Base-by-base conservation (phyloP, 441 rosid genomes). In the Macaranga tanarius region DNA sequence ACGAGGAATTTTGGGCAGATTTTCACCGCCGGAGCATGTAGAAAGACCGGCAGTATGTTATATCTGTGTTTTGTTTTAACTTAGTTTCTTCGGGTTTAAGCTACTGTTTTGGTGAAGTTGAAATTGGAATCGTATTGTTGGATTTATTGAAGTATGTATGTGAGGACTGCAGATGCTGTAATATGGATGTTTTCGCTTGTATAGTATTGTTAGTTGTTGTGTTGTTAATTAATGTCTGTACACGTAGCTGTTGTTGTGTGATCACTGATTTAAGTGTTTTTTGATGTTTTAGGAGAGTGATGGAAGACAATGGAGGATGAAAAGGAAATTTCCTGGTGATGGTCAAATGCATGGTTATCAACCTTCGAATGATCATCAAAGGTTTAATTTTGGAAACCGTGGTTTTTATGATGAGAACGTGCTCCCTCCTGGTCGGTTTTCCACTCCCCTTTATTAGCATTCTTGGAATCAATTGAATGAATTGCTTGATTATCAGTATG, bases 301-400 rank as follows among this genome's bases (percentile, higher is more conserved):
- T 31, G 13, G 71, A 67, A 67, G 71, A 54, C 61, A 34, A 38
- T 54, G 71, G 61, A 54, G 50, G 28, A 31, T 13, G 25, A 59
- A 59, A 70, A 70, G 64, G 56, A 59, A 70, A 70, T 58, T 70
- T 45, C 66, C 56, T 31, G 59, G 71, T n/a, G 61, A 67, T 25
- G 71, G 12, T 66, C 57, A 47, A 66, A 23, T 48, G 69, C 56
- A 9, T 65, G 25, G 54, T 28, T 28, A 59, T 52, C 42, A 45
- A n/a, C n/a, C 71, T 51, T n/a, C 6, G 52, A 52, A 19, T 52
- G 10, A 70, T 16, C 23, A 60, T 59, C 25, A 25, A n/a, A 44
- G 19, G 57, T 60, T 70, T 16, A 11, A n/a, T 58, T 22, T 57
- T 40, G 64, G 56, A 42, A 60, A 70, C 57, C n/a, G 26, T 48